Conservation (phyloP, 2,329 filamentous ascomycete genomes). For the Fusarium austroafricanum region DNA sequence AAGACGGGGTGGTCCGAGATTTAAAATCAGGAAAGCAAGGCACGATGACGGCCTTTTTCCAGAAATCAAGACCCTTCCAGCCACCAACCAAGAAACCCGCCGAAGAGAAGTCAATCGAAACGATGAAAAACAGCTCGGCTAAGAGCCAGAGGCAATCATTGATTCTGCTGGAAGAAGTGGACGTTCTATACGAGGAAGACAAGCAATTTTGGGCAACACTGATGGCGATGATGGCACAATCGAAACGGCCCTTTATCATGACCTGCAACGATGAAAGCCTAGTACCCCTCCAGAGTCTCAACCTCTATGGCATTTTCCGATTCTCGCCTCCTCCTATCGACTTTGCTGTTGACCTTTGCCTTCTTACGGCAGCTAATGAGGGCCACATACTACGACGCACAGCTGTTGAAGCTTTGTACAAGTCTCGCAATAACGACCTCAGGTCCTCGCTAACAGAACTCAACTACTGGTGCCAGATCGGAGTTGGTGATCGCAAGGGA, state of each 20-base stretch:
- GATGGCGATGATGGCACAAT: conserved; percentile 79
- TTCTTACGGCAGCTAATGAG: conserved; percentile 87
- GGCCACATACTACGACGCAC: conserved; percentile 80
- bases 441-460: conserved; percentile 85
- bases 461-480: conserved; percentile 97
- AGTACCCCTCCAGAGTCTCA: conserved; percentile 79
- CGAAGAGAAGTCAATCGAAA: conserved; percentile 45
- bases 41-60: conserved; percentile 86
- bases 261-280: conserved; percentile 93
- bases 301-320: conserved; percentile 86
- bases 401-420: conserved; percentile 77
- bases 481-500: conserved; percentile 86
- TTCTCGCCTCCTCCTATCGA: conserved; percentile 74
- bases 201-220: conserved; percentile 94
- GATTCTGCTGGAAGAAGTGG: conserved; percentile 93
- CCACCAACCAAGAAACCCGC: conserved; percentile 47
- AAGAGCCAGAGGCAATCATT: conserved; percentile 88
- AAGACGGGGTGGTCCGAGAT: conserved; percentile 58
- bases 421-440: conserved; percentile 76
- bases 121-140: conserved; percentile 47
- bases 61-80: conserved; percentile 54
- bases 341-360: conserved; percentile 80
- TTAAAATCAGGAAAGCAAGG: conserved; percentile 78
- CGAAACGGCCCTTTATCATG: conserved; percentile 91
- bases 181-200: conserved; percentile 94